Conservation (phyloP, 2,329 filamentous ascomycete species). For the Achaetomium macrosporum region DNA sequence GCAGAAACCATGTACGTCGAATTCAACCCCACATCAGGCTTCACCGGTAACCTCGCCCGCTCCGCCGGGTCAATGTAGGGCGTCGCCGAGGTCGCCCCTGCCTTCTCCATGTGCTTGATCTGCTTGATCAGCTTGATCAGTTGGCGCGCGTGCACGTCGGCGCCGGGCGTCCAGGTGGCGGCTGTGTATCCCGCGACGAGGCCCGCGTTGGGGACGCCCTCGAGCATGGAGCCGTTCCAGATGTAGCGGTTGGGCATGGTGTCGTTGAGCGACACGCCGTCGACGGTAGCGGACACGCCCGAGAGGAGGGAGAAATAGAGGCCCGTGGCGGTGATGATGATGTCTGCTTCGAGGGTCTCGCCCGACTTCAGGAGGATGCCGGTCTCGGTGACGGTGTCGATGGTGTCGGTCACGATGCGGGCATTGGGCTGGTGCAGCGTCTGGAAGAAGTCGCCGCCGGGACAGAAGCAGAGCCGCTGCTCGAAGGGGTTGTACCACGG, state of each 20-base stretch:
- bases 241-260: slow-evolving; percentile 44
- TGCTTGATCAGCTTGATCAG: slow-evolving; percentile 45
- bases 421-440: slow-evolving; percentile 41
- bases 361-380: slow-evolving; percentile 45
- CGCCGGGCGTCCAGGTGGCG: slow-evolving; percentile 61
- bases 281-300: slow-evolving; percentile 46
- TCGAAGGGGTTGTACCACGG: slow-evolving; percentile 63
- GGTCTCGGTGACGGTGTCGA: slow-evolving; percentile 44
- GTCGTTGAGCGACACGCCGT: slow-evolving; percentile 43
- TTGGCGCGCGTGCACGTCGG: slow-evolving; percentile 47
- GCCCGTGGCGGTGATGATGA: slow-evolving; percentile 65
- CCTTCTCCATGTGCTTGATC: slow-evolving; percentile 41
- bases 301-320: slow-evolving; percentile 55
- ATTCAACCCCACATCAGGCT: slow-evolving; percentile 21
- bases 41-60: slow-evolving; percentile 17
- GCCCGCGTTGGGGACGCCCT: slow-evolving; percentile 58
- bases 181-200: slow-evolving; percentile 61
- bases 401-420: slow-evolving; percentile 46
- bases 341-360: slow-evolving; percentile 52
- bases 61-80: slow-evolving; percentile 21
- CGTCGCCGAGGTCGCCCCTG: slow-evolving; percentile 21
- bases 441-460: slow-evolving; percentile 51
- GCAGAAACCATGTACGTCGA: slow-evolving; percentile 27
- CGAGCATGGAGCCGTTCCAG: slow-evolving; percentile 62
- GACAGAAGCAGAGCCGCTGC: slow-evolving; percentile 67